These are phyloP conservation scores for Microdochium bolleyi DNA, from an alignment of 2,329 filamentous ascomycete genomes.

Conservation along the genomic window DNA sequence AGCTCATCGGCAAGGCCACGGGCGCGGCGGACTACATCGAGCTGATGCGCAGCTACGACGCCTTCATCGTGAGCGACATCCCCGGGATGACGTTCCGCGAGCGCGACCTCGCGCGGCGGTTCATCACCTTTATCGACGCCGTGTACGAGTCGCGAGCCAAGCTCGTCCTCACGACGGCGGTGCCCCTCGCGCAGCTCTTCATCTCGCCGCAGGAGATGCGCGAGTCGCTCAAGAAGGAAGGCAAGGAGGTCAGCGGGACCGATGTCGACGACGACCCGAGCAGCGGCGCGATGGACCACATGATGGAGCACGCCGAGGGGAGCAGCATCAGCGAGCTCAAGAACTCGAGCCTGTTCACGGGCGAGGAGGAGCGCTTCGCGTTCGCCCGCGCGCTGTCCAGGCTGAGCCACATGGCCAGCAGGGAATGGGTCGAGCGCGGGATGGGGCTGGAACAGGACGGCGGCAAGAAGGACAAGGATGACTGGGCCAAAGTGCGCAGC, in stretches of 20 bases:
- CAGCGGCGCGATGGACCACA: constrained; percentile 63
- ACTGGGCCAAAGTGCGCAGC: constrained; percentile 58
- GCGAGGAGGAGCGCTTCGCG: constrained; percentile 93
- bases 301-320: constrained; percentile 76
- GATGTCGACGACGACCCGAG: constrained; percentile 30
- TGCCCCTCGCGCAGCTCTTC: constrained; percentile 80
- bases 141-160: constrained; percentile 93
- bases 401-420: constrained; percentile 85
- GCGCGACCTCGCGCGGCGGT: constrained; percentile 80
- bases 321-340: constrained; percentile 80
- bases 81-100: constrained; percentile 84
- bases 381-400: constrained; percentile 84
- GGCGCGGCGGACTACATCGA: constrained; percentile 95
- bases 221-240: constrained; percentile 45
- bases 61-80: constrained; percentile 86
- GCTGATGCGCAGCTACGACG: constrained; percentile 79
- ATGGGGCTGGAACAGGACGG: constrained; percentile 58
- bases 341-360: constrained; percentile 78
- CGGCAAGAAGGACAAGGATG: constrained; percentile 57
- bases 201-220: constrained; percentile 64
- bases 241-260: constrained; percentile 31
- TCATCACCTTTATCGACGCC: constrained; percentile 97
- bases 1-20: constrained; percentile 81
- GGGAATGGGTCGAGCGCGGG: constrained; percentile 87
- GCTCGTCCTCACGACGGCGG: constrained; percentile 83